Base-by-base conservation (phyloP, 2,329 filamentous ascomycete genomes). In the Teratosphaeria pseudoeucalypti region DNA sequence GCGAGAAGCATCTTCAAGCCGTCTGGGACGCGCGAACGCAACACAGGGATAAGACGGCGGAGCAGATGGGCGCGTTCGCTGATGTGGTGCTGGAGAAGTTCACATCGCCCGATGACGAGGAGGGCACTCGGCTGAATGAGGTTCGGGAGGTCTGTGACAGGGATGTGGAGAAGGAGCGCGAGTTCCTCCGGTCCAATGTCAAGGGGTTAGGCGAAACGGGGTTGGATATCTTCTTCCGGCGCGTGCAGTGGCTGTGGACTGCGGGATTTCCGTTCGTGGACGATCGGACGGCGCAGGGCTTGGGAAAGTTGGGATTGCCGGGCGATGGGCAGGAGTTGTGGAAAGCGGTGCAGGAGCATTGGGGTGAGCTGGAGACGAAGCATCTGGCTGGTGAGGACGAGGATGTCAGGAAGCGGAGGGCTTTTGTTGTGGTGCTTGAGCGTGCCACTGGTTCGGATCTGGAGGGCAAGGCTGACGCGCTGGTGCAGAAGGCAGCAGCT, bases 11-110 rank as follows among this genome's bases (percentile, higher is more conserved):
- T 3, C 68, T 68, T 34, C 63, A 77, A 66, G 74, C 76, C 2
- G 63, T 79, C 43, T 70, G 71, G 61, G 73, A 75, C 58, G 76
- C 77, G 37, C 63, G 69, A 34, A 78, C 75, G 6, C 76, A 78
- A 66, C 76, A 79, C 61, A 75, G 76, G 58, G 75, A 74, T 61
- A 78, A 78, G 68, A 78, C 75, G 1, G 76, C 76, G 0, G 68
- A 71, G 9, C 73, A 78, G 59, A 68, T 78, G 6, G 70, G 68
- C 4, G 34, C 65, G 9, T 58, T 74, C 6, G 72, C 72, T 1
- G 69, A 73, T 27, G 67, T 68, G 0, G 64, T 75, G 2, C 55
- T 67, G 6, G 64, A 70, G 47, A 73, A 72, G 37, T 71, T 71
- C 57, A 63, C 68, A 4, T 65, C 66, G 29, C 57, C 61, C n/a